Base-by-base conservation (phyloP, 306 rosid species). In the Lathyrus aphaca region DNA sequence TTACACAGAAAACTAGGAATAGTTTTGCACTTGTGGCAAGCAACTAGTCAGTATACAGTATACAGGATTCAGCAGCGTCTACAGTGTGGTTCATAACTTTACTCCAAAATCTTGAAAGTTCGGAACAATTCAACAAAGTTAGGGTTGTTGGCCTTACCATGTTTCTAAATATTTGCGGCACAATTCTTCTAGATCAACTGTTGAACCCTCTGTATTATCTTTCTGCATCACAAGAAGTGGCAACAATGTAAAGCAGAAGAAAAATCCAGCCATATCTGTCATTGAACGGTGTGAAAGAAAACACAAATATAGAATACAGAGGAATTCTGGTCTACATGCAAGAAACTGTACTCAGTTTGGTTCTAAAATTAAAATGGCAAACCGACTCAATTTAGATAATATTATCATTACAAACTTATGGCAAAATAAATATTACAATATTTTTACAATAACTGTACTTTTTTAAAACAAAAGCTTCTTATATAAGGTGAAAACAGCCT, bases 161-260 rank as follows among this genome's bases (percentile, higher is more conserved):
- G 46, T 81, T 51, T 83, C 83, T 25, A 84, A 54, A 78, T 86
- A 84, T 65, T 74, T 80, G 85, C 66, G 74, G 66, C 56, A 87
- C 73, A 90, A 74, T 70, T 83, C 86, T 76, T 76, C 86, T 11
- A 83, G 74, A 69, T 79, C 79, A 76, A 79, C 29, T 10, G 71
- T 4, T 1, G 79, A 72, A 4, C 39, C 74, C 60, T 79, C 80
- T 66, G 43, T 55, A 50, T 44, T 18, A 76, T 76, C 79, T 65
- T 75, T 79, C 86, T 83, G 84, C 84, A 62, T 60, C 60, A 72
- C 60, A 72, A 76, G 18, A 42, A 68, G 39, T 12, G 54, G 30
- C 51, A 60, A 39, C 49, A 46, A 45, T 6, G 37, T 50, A 48
- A 74, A 74, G 53, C 50, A 54, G 38, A 68, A 25, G 35, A n/a